Evolutionary conservation across 331 rosid genomes (phyloP).

Genomic region (Acacia concinna): DNA sequence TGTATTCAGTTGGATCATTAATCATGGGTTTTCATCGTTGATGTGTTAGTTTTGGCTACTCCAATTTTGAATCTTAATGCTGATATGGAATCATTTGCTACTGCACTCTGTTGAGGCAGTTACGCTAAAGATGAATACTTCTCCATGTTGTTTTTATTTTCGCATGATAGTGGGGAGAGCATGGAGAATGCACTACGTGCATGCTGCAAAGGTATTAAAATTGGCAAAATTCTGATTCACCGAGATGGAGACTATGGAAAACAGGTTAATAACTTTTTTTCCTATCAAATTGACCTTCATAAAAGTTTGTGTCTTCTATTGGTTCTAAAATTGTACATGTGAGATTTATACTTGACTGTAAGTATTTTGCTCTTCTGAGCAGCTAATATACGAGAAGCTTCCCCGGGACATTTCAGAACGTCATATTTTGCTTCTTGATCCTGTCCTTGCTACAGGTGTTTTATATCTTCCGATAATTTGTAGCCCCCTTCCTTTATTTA

Average conservation of each 20-base stretch:
- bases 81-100: not conserved
- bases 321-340: not conserved
- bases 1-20: not conserved
- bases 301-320: not conserved
- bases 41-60: too few relatives aligned
- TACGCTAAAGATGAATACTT: not conserved
- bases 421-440: slow-evolving; percentile 95
- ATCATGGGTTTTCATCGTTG: not conserved
- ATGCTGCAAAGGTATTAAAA: slow-evolving; percentile 96
- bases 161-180: slow-evolving; percentile 80
- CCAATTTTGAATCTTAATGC: slow-evolving; percentile 20
- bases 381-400: slow-evolving; percentile 96
- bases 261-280: slow-evolving; percentile 51
- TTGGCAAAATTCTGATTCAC: slow-evolving; percentile 95
- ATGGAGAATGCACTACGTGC: slow-evolving; percentile 99
- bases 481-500: not conserved
- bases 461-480: not conserved
- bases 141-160: slow-evolving; percentile 32
- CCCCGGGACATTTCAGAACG: slow-evolving; percentile 96
- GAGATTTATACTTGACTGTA: not conserved
- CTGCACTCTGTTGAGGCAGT: not conserved
- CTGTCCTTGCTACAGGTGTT: slow-evolving; percentile 96
- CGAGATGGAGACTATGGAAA: slow-evolving; percentile 92
- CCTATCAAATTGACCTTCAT: not conserved
- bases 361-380: slow-evolving; percentile 34